phyloP scores from a whole-genome alignment of 495 filamentous ascomycete genomes.

The Aspergillus incahuasiensis region DNA sequence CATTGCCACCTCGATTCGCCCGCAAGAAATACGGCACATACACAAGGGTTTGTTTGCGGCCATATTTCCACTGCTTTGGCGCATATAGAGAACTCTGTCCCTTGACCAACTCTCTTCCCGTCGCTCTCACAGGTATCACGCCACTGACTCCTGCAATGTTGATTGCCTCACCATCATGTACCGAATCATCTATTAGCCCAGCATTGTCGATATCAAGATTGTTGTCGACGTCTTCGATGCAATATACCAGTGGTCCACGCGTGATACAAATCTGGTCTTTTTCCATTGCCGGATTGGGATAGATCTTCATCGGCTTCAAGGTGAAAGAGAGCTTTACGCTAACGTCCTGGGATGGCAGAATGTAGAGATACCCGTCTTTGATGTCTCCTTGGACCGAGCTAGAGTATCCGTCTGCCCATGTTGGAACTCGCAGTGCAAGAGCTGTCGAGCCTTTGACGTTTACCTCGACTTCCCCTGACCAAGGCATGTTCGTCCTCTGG shows the following conservation, averaged over 20 bases:
- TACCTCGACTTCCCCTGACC: slow-evolving; percentile 5
- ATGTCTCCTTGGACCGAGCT: slow-evolving; percentile 2
- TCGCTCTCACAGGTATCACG: background rate
- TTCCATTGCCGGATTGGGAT: slow-evolving; percentile 1
- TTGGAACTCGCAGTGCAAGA: slow-evolving; percentile 5
- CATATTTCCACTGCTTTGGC: slow-evolving; percentile 2
- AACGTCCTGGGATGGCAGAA: background rate
- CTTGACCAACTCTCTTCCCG: background rate
- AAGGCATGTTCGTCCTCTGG: slow-evolving; percentile 8
- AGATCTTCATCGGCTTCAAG: background rate
- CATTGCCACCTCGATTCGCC: slow-evolving; percentile 7
- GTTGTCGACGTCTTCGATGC: slow-evolving; percentile 14
- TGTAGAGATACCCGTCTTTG: slow-evolving; percentile 2
- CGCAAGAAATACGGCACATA: slow-evolving; percentile 10
- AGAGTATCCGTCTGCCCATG: slow-evolving; percentile 8
- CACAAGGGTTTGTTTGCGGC: background rate
- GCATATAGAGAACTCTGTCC: background rate
- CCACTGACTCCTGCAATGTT: background rate
- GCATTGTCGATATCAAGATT: slow-evolving; percentile 7
- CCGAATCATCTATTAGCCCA: background rate
- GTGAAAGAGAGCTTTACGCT: slow-evolving; percentile 1
- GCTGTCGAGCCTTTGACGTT: slow-evolving; percentile 1
- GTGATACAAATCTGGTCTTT: slow-evolving; percentile 10
- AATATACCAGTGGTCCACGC: slow-evolving; percentile 11
- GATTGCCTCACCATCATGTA: slow-evolving; percentile 4